Base-by-base conservation (phyloP, 306 rosid genomes). In the Vigna radiata region DNA sequence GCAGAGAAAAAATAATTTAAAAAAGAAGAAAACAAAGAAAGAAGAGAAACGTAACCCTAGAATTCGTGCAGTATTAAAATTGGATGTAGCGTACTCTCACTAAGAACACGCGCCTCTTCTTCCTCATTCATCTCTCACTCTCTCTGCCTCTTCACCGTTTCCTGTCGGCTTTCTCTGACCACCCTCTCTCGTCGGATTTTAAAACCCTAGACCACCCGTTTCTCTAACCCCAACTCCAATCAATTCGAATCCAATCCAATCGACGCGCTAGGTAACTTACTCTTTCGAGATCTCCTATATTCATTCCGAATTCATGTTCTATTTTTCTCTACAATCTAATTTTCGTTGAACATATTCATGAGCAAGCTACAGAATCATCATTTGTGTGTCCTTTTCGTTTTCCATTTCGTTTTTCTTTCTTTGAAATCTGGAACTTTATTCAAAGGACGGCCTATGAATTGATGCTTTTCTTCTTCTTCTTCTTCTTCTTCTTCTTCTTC, bases 41-140 rank as follows among this genome's bases (percentile, higher is more conserved):
- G 54, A 25, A 79, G 17, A 29, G 37, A 81, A 73, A 47, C 44
- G 77, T 29, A 70, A 76, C 82, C 82, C 85, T 78, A 81, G 59
- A 49, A 68, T 9, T 10, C 50, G 18, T 0, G 15, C 0, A 39
- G 65, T 21, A 70, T 33, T 78, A 78, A 68, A 78, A 29, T 48
- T 70, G 56, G 71, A 11, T 21, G 31, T 50, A 60, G 78, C 78
- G 18, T 63, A 63, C 68, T 2, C 73, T 59, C 73, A 72, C 50
- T 50, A 27, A 63, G 58, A 46, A 25, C 80, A 77, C 86, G 72
- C 79, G 77, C 83, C 80, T 75, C 78, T 71, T 58, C 77, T 44
- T 74, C 80, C 65, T 70, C 27, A 19, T 63, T 71, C 17, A 77
- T 71, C 33, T 60, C 60, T 59, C 72, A 66, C 78, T 71, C 71